A percentile compares a stretch with the other conserved stretches of the same genome.
Evolutionary conservation across 352 stramenopile genomes (phyloP).

Genomic region (Phytophthora aleatoria): DNA sequence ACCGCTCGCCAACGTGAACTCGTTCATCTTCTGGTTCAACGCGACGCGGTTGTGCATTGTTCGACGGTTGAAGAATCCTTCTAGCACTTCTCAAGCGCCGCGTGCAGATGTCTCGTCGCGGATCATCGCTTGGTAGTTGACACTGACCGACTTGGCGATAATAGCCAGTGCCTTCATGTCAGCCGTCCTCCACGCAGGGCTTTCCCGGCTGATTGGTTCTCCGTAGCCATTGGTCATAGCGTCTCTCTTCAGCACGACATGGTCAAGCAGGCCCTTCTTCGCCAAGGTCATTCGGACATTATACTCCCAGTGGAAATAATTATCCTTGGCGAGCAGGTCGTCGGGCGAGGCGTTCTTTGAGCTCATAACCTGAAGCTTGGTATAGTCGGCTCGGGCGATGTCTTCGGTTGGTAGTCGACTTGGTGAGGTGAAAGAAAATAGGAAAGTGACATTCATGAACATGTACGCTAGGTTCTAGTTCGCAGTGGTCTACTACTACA

Average conservation of each 20-base stretch:
- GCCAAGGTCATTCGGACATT: conserved; percentile 1
- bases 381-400: too few relatives aligned
- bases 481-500: too few relatives aligned
- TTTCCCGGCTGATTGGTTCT: conserved; percentile 2
- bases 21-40: conserved; percentile 1
- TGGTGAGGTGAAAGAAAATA: too few relatives aligned
- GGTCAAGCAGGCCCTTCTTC: conserved; percentile 6
- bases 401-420: too few relatives aligned
- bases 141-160: not conserved
- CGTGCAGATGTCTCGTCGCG: not conserved
- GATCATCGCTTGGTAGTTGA: not conserved
- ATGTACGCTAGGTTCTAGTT: too few relatives aligned
- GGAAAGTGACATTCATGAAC: too few relatives aligned
- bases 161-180: conserved; percentile 3
- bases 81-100: not conserved
- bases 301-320: conserved; percentile 1
- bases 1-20: conserved; percentile 1
- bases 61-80: not conserved
- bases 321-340: not conserved
- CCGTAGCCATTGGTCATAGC: not conserved
- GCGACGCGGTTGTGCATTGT: conserved; percentile 1
- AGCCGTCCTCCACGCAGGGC: conserved; percentile 2
- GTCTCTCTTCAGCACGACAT: not conserved
- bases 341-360: not conserved
- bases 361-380: conserved; percentile 1